phyloP scores from a whole-genome alignment of 495 filamentous ascomycete genomes.

The Penicillium tannophilum region DNA sequence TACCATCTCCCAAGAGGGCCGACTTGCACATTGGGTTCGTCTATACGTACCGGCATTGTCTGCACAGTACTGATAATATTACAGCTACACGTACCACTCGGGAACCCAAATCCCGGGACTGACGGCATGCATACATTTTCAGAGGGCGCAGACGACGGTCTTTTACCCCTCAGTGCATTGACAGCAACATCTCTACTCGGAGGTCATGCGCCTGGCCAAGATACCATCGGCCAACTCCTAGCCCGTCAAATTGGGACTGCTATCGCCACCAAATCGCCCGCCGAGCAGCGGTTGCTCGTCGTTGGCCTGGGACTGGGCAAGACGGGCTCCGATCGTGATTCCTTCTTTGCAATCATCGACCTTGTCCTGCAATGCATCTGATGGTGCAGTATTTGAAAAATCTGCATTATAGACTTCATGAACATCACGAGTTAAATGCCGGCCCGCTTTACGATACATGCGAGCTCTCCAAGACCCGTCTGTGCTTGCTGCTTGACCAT shows the following conservation, averaged over 20 bases:
- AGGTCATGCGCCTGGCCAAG: constrained; percentile 75
- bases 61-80: constrained; percentile 1
- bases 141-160: constrained; percentile 55
- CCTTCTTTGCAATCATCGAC: constrained; percentile 82
- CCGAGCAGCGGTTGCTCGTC: constrained; percentile 78
- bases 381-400: constrained; percentile 14
- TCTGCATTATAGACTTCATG: background rate
- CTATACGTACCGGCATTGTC: background rate
- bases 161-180: constrained; percentile 76
- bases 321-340: constrained; percentile 62
- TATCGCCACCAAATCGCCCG: constrained; percentile 67
- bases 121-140: constrained; percentile 47
- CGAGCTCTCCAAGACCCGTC: background rate
- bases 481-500: background rate
- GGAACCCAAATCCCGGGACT: constrained; percentile 61
- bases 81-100: constrained; percentile 87
- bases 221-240: constrained; percentile 82
- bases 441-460: background rate
- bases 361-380: constrained; percentile 70
- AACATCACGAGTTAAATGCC: background rate
- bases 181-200: constrained; percentile 89
- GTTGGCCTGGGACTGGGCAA: constrained; percentile 78
- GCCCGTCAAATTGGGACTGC: constrained; percentile 85
- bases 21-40: constrained; percentile 88
- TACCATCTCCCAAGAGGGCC: constrained; percentile 82